Conservation (phyloP, 768 basidiomycete genomes). For the Tylopilus felleus region DNA sequence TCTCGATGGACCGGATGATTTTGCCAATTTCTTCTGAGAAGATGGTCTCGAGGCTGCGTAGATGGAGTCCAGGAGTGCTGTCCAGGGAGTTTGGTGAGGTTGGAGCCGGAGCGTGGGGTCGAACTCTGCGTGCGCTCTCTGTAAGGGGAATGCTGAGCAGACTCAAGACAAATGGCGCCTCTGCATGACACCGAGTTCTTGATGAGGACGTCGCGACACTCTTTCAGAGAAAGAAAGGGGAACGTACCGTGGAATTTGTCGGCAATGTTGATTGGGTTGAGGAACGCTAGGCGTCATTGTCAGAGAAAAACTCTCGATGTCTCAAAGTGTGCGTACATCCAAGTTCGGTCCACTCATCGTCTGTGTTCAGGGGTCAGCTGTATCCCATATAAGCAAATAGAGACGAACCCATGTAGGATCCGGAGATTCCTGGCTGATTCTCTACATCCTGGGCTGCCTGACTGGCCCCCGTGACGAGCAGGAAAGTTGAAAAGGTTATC, state of each 20-base stretch:
- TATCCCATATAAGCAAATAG: background rate
- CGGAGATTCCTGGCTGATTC: background rate
- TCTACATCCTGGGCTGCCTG: background rate
- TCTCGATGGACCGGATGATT: constrained; percentile 4
- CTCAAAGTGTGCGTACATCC: background rate
- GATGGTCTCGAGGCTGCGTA: background rate
- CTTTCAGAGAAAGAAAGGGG: background rate
- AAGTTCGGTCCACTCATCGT: constrained; percentile 1
- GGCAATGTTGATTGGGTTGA: background rate
- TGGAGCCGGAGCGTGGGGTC: background rate
- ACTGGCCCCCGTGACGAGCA: background rate
- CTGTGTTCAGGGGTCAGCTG: constrained; percentile 2
- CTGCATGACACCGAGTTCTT: background rate
- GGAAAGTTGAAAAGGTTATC: background rate
- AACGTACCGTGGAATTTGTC: constrained; percentile 1
- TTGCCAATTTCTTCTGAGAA: constrained; percentile 2
- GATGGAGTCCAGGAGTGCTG: background rate
- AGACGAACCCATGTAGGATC: background rate
- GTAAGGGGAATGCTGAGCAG: background rate
- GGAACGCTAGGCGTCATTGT: background rate
- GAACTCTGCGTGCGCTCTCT: background rate
- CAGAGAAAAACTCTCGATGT: background rate
- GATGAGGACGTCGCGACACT: background rate
- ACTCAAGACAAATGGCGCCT: background rate
- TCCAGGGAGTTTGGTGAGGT: background rate